Evolutionary conservation across 2,329 filamentous ascomycete genomes (phyloP).

Genomic region (Cyphellophora europaea): DNA sequence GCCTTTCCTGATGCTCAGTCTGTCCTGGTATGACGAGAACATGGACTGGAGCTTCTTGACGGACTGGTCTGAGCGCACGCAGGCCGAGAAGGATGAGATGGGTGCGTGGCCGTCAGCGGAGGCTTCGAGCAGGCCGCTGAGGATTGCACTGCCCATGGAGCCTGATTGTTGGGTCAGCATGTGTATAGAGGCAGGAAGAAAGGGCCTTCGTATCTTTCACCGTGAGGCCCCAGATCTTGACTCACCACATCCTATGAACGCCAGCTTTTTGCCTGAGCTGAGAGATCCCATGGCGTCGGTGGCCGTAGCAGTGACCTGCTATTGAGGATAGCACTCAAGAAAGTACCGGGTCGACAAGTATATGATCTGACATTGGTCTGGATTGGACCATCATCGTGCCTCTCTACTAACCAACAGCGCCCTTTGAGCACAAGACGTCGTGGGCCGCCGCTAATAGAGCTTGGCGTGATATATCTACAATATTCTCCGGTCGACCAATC

Average conservation of each 20-base stretch:
- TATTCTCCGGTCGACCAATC: too few relatives aligned
- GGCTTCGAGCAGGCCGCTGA: background rate
- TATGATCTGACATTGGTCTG: too few relatives aligned
- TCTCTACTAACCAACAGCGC: too few relatives aligned
- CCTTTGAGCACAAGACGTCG: too few relatives aligned
- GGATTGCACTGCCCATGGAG: slow-evolving; percentile 1
- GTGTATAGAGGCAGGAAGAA: background rate
- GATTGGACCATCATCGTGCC: too few relatives aligned
- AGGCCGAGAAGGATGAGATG: slow-evolving; percentile 21
- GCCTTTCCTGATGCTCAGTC: slow-evolving; percentile 24
- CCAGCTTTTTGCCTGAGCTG: background rate
- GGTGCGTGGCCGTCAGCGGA: background rate
- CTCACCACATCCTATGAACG: background rate
- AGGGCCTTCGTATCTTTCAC: too few relatives aligned
- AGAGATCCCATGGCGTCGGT: background rate
- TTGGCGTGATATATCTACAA: too few relatives aligned
- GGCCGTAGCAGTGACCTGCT: too few relatives aligned
- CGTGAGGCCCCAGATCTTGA: background rate
- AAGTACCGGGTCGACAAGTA: too few relatives aligned
- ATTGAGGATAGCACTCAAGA: too few relatives aligned
- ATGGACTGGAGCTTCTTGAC: slow-evolving; percentile 23
- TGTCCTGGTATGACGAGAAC: slow-evolving; percentile 25
- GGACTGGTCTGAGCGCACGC: slow-evolving; percentile 31
- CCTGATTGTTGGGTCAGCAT: background rate
- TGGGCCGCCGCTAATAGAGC: too few relatives aligned